Percentiles rank a stretch among this genome's conserved stretches.
phyloP scores from a whole-genome alignment of 1,284 basidiomycete species.

The Inonotus hispidus region DNA sequence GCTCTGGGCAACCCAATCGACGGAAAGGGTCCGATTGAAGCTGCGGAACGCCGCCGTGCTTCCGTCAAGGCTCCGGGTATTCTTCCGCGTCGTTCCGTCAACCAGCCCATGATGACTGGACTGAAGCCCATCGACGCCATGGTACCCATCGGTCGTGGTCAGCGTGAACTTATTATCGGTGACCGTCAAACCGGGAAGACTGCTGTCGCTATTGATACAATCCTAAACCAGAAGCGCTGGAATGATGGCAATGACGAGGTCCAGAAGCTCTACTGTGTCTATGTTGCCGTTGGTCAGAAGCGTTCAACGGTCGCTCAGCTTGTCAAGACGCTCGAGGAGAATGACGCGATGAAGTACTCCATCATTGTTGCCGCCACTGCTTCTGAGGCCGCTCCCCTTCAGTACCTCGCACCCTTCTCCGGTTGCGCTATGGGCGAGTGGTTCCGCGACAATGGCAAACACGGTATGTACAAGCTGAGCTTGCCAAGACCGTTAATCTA shows the following conservation, averaged over 20 bases:
- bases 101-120: constrained; percentile 99
- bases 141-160: constrained; percentile 99
- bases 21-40: constrained; percentile 96
- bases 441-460: constrained; percentile 99
- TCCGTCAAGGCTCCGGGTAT: constrained; percentile 99
- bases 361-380: constrained; percentile 99
- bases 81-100: constrained; percentile 97
- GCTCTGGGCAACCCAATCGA: constrained; percentile 99
- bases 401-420: constrained; percentile 99
- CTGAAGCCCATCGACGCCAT: constrained; percentile 99
- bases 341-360: constrained; percentile 99
- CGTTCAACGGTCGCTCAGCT: constrained; percentile 99
- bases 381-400: constrained; percentile 96
- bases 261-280: constrained; percentile 99
- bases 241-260: constrained; percentile 94
- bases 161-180: constrained; percentile 99
- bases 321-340: constrained; percentile 98
- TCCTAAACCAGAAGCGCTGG: constrained; percentile 99
- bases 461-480: constrained; percentile 52
- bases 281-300: constrained; percentile 99
- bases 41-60: constrained; percentile 90
- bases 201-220: constrained; percentile 98
- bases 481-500: not conserved
- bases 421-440: constrained; percentile 99
- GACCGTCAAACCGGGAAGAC: constrained; percentile 99